These are phyloP conservation scores for Sutorius australiensis DNA, from an alignment of 768 basidiomycete genomes.

Conservation along the genomic window DNA sequence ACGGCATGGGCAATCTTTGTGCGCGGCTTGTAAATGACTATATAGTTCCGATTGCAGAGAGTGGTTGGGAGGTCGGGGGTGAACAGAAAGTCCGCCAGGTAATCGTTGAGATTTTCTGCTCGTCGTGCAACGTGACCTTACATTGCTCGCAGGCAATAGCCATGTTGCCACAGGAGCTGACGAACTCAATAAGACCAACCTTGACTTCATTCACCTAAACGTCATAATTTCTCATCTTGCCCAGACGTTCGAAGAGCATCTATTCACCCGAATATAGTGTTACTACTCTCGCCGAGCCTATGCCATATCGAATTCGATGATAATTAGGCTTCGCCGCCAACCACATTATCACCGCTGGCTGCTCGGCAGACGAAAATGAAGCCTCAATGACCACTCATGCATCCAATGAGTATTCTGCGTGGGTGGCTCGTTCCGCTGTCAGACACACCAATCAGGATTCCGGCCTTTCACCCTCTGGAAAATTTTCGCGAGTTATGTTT, in stretches of 20 bases:
- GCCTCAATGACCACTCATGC: constrained; percentile 50
- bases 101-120: constrained; percentile 12
- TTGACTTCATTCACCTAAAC: constrained; percentile 10
- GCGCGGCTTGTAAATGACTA: constrained; percentile 53
- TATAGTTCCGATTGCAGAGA: constrained; percentile 63
- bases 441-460: constrained; percentile 23
- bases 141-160: constrained; percentile 19
- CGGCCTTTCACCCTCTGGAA: neutral
- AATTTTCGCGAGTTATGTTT: constrained; percentile 9
- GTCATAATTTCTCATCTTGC: constrained; percentile 10
- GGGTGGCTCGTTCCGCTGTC: constrained; percentile 74
- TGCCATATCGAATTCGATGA: constrained; percentile 29
- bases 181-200: constrained; percentile 17
- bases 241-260: constrained; percentile 2
- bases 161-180: constrained; percentile 26
- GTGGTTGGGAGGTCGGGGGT: constrained; percentile 88
- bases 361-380: constrained; percentile 49
- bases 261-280: neutral
- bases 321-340: constrained; percentile 30
- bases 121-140: constrained; percentile 4
- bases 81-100: constrained; percentile 62
- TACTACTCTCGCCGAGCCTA: constrained; percentile 19
- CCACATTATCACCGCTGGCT: constrained; percentile 39
- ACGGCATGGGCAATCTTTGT: constrained; percentile 52
- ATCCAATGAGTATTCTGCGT: constrained; percentile 4